A percentile compares a stretch with the other conserved stretches of the same genome.
Evolutionary conservation across 2,329 filamentous ascomycete genomes (phyloP).

Genomic region (Pseudocercospora musae): DNA sequence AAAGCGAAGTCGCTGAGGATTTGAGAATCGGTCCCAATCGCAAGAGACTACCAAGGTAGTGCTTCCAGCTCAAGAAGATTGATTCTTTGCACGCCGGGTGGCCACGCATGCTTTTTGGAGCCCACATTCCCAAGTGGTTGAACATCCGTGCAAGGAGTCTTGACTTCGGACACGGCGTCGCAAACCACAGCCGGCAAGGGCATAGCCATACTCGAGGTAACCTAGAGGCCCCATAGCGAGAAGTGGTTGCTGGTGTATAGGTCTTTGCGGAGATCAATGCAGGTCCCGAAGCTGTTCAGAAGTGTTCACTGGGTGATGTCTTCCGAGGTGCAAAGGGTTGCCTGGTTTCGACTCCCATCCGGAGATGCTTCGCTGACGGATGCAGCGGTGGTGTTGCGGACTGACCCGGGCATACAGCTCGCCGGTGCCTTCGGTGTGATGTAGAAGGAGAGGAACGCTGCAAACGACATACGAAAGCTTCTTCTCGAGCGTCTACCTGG

Average conservation of each 20-base stretch:
- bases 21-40: not conserved
- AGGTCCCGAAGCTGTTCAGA: not conserved
- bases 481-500: not conserved
- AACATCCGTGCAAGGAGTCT: not conserved
- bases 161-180: not conserved
- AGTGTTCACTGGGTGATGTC: not conserved
- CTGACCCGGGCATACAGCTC: not conserved
- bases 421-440: not conserved
- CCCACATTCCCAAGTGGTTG: not conserved
- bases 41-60: not conserved
- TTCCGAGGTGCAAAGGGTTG: not conserved
- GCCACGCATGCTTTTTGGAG: not conserved
- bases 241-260: not conserved
- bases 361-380: not conserved
- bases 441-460: not conserved
- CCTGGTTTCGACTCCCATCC: not conserved
- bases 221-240: not conserved
- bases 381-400: not conserved
- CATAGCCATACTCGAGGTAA: not conserved
- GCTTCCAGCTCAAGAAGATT: not conserved
- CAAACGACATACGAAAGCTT: not conserved
- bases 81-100: not conserved
- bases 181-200: not conserved
- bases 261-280: not conserved
- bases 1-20: not conserved